Base-by-base conservation (phyloP, 2,329 filamentous ascomycete species). In the Tympanopsis confertula region DNA sequence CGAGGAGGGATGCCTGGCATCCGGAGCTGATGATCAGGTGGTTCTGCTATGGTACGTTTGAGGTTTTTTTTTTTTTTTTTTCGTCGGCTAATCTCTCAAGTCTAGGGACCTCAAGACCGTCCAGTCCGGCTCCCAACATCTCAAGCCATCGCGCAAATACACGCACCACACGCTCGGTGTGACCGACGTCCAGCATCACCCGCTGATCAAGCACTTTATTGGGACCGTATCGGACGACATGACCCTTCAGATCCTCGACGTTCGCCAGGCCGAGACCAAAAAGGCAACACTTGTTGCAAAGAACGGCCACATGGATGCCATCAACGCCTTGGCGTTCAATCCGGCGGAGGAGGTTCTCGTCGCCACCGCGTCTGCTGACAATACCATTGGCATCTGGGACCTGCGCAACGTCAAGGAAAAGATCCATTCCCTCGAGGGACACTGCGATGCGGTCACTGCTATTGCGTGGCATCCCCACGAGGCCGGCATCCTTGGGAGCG, bases 181-280 rank as follows among this genome's bases (percentile, higher is more conserved):
- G 54, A 98, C 98, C 57, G 91, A 98, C 52, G 88, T 98, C 20
- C 87, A 96, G 61, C 86, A 94, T 54, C 89, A 96, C 50, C 88
- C 89, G 5, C 74, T 87, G 32, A 85, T 88, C 45, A 79, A 78
- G 50, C 78, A 80, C 49, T 79, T 93, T 44, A 84, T 98, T 43
- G 93, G 88, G 44, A 89, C 85, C 13, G 91, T 94, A 3, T 96
- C 91, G 3, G 91, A 98, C 55, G 91, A 98, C 55, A 71, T 91
- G 47, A 95, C 86, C 5, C 76, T 96, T 43, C 86, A 95, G 58
- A 82, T 98, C 42, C 71, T 96, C 42, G 91, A 98, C 56, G 72
- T 82, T n/a, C 82, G 91, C 50, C 72, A 75, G 52, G 54, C 69
- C 20, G 71, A 77, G 39, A 78, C 69, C 39, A 76, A 74, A 44